A percentile compares a stretch with the other conserved stretches of the same genome.
Evolutionary conservation across 2,329 filamentous ascomycete species (phyloP).

Genomic region (Fusarium cyanostomum): DNA sequence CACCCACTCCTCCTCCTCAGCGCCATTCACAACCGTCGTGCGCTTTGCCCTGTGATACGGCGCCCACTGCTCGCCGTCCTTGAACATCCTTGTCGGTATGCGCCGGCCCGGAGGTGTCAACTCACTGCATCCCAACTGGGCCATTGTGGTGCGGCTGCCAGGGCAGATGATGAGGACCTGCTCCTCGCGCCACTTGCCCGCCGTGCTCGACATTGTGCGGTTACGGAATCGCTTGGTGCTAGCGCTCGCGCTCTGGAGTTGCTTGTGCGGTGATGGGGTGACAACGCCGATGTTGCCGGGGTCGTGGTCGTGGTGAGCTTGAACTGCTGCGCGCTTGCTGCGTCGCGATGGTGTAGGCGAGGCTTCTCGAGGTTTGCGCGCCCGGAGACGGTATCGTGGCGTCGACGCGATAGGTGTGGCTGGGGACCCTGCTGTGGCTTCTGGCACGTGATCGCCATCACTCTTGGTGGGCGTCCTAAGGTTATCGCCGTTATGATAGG

Average conservation of each 20-base stretch:
- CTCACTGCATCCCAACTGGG: conserved; percentile 89
- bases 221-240: conserved; percentile 11
- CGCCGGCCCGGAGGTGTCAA: conserved; percentile 90
- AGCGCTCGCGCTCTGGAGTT: conserved; percentile 2
- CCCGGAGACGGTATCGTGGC: conserved; percentile 39
- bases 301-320: background rate
- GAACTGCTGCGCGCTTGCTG: conserved; percentile 9
- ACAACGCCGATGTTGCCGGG: conserved; percentile 14
- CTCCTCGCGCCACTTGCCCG: conserved; percentile 71
- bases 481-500: background rate
- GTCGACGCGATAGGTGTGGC: conserved; percentile 29
- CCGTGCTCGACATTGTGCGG: conserved; percentile 62
- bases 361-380: conserved; percentile 36
- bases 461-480: conserved; percentile 19
- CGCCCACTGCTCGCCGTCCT: conserved; percentile 78
- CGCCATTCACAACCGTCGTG: conserved; percentile 61
- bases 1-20: conserved; percentile 75
- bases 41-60: conserved; percentile 81
- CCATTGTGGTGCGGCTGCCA: conserved; percentile 89
- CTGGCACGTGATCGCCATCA: conserved; percentile 27
- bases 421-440: conserved; percentile 15
- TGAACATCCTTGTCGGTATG: conserved; percentile 94
- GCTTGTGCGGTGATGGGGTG: conserved; percentile 19
- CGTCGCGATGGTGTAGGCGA: conserved; percentile 36
- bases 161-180: conserved; percentile 78